Evolutionary conservation across 2,329 filamentous ascomycete species (phyloP), one percentile per base, ranked within the genome.

Genomic region (Calonectria honghensis): DNA sequence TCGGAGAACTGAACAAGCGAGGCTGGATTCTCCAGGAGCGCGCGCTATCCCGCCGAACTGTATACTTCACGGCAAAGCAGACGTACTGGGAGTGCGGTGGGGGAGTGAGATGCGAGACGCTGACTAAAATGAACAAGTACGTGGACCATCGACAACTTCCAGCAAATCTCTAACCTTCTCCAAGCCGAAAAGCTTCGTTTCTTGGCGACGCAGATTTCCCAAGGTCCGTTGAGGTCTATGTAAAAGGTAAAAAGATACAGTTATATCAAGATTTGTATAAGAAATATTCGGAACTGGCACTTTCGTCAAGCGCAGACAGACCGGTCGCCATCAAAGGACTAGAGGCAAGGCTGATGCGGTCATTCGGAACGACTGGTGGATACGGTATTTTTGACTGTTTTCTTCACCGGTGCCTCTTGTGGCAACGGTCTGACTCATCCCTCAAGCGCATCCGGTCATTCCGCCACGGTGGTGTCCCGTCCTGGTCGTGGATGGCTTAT

Each of bases 401-500:
- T 20, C 63, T 76, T 0, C 76, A 70, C 2, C 57, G 78, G 14
- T 78, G 78, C 14, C 71, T 80, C 0, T 20, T 80, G 20, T 80
- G 78, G 78, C 54, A 54, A 9, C 70, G 78, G 24, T 68, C 73
- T 5, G 3, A n/a, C 7, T 39, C 73, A 29, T 16, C 2, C 4
- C 37, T 54, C 4, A 50, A 76, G 27, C 70, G 32, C 32, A 61
- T 9, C 76, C 76, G 14, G 0, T 65, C 0, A 75, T 76, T 45
- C 59, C 76, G 5, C 13, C 20, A 4, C 29, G 31, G 14, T 57
- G 63, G 10, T 61, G 74, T 39, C 45, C 84, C 84, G 3, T 74
- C 79, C 0, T 85, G 84, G 84, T 85, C 84, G 0, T 85, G 84
- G 84, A 85, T 84, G 81, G 81, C 79, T 0, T 84, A 85, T 35